Base-by-base conservation (phyloP, 371 early-diverging fungal species). In the Dichotomocladium elegans region DNA sequence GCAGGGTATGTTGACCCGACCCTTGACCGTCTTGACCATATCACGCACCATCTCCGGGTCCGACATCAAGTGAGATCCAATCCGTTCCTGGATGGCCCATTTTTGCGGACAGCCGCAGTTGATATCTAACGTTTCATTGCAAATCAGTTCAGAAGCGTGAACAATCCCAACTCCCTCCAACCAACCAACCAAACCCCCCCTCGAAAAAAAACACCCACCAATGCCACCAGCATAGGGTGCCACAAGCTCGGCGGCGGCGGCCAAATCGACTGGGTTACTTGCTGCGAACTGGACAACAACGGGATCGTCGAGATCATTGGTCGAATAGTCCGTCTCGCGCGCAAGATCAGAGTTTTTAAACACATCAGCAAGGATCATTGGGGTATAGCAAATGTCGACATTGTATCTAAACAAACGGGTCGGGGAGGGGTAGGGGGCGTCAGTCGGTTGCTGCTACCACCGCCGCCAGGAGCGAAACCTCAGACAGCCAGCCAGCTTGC, bases 361-460 rank as follows among this genome's bases (percentile, higher is more conserved):
- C 1, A 92, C 93, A 60, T 93, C 93, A 15, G 98, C 91, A 11
- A 98, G 77, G 44, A 98, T 95, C 99, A 99, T 99, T 25, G 99
- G 98, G 0, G 98, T 97, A 61, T 93, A 98, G 0, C 87, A 87
- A n/a, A 98, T 72, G 68, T 98, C 94, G 22, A 89, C 89, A 52
- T 88, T 90, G 81, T 96, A 97, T 22, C 53, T 53, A n/a, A n/a
- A n/a, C n/a, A n/a, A n/a, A n/a, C n/a, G n/a, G n/a, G n/a, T n/a
- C n/a, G n/a, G n/a, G n/a, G n/a, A n/a, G n/a, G n/a, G n/a, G n/a
- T n/a, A n/a, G n/a, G n/a, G n/a, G n/a, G n/a, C n/a, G n/a, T n/a
- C n/a, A n/a, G 11, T 25, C 45, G 21, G 15, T 27, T 25, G 15
- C 19, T 37, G 37, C 17, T 17, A 35, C 4, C 35, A 35, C 17